These are phyloP conservation scores for Malassezia caprae DNA, from an alignment of 1,284 basidiomycete species.

Conservation along the genomic window DNA sequence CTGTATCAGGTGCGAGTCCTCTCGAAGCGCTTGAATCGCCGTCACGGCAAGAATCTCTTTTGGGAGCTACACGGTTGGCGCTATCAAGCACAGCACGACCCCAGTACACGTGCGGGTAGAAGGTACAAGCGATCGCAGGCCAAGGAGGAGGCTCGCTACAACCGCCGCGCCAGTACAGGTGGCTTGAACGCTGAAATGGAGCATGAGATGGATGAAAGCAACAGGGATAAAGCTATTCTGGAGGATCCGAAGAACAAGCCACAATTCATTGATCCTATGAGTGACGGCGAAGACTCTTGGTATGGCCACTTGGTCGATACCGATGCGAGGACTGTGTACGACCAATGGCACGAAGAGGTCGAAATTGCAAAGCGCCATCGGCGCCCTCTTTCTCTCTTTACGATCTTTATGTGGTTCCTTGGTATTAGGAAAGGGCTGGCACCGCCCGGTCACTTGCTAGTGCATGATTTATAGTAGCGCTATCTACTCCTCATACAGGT, in stretches of 20 bases:
- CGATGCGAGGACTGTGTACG: conserved; percentile 1
- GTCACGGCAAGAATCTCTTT: not conserved
- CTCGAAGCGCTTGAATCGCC: not conserved
- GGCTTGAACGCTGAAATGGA: too few relatives aligned
- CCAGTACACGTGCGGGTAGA: not conserved
- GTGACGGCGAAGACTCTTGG: not conserved
- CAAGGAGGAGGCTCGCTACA: not conserved
- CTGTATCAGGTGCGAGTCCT: not conserved
- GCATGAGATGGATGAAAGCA: not conserved
- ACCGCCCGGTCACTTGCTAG: conserved; percentile 7
- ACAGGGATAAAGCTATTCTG: not conserved
- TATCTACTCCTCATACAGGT: not conserved
- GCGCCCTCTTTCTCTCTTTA: conserved; percentile 9
- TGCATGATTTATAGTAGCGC: conserved; percentile 5
- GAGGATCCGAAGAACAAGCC: not conserved
- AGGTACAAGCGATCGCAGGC: not conserved
- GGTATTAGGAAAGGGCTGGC: conserved; percentile 9
- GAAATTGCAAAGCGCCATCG: not conserved
- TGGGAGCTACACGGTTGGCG: conserved; percentile 17
- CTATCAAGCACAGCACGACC: conserved; percentile 6
- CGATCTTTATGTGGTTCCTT: conserved; percentile 8
- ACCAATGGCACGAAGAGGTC: not conserved
- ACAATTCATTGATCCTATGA: conserved; percentile 8
- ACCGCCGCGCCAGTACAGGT: not conserved
- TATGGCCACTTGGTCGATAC: conserved; percentile 11